Conservation (phyloP, 2,329 filamentous ascomycete genomes). For the Calonectria naviculata region DNA sequence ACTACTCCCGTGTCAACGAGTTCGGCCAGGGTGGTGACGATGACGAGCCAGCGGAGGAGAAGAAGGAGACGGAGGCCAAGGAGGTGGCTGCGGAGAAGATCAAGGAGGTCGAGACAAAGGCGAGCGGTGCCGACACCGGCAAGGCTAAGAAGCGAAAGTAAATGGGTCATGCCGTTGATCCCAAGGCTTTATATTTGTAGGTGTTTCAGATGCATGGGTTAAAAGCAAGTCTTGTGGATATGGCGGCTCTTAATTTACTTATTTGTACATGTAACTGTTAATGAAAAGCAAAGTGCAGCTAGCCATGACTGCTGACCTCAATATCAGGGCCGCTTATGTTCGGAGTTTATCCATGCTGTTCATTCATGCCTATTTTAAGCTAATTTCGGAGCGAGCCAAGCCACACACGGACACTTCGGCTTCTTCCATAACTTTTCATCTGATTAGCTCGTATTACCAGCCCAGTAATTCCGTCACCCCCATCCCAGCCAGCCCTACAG, state of each 20-base stretch:
- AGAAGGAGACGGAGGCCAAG: slow-evolving; percentile 48
- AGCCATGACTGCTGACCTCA: not conserved
- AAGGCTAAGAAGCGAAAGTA: slow-evolving; percentile 57
- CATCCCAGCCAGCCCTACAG: slow-evolving; percentile 21
- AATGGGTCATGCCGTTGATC: slow-evolving; percentile 6
- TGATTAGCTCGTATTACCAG: not conserved
- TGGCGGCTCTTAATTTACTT: not conserved
- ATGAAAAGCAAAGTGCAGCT: not conserved
- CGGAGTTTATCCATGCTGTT: not conserved
- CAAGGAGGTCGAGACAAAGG: slow-evolving; percentile 54
- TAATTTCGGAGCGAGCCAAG: not conserved
- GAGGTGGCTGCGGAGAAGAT: slow-evolving; percentile 51
- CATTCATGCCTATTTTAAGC: slow-evolving; percentile 6
- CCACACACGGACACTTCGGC: not conserved
- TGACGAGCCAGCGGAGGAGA: slow-evolving; percentile 45
- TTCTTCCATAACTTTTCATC: not conserved
- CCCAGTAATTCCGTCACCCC: not conserved
- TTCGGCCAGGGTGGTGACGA: slow-evolving; percentile 99
- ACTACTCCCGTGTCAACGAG: slow-evolving; percentile 94
- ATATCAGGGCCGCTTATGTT: not conserved
- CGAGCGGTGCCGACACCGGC: slow-evolving; percentile 62
- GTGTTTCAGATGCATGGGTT: not conserved
- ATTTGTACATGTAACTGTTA: slow-evolving; percentile 2
- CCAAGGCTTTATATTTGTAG: not conserved
- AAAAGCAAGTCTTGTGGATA: not conserved